Evolutionary conservation across 1,284 basidiomycete genomes (phyloP).

Genomic region (Puccinia triticina): DNA sequence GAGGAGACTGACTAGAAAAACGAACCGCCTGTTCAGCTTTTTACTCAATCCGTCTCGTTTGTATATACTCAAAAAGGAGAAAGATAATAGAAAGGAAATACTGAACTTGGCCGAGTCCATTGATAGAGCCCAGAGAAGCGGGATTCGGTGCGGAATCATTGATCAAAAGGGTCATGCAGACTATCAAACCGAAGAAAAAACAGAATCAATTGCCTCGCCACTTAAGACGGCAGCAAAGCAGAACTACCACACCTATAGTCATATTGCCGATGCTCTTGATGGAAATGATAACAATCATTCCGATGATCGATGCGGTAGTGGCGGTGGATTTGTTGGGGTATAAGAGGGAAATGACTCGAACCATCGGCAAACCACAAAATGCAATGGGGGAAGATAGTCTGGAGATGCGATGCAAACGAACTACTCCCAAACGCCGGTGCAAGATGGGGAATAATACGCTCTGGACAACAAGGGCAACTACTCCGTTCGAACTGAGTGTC

Average conservation of each 20-base stretch:
- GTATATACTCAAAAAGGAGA: neutral
- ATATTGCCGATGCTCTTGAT: conserved; percentile 47
- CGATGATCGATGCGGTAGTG: conserved; percentile 21
- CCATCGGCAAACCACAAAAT: conserved; percentile 28
- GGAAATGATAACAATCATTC: neutral
- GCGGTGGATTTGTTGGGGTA: conserved; percentile 12
- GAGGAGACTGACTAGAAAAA: conserved; percentile 21
- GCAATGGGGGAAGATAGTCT: conserved; percentile 13
- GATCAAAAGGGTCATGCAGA: conserved; percentile 36
- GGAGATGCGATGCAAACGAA: conserved; percentile 14
- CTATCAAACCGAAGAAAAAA: conserved; percentile 10
- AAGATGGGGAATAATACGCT: conserved; percentile 30
- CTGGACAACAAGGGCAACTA: conserved; percentile 38
- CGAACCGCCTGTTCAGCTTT: neutral
- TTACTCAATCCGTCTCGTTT: neutral
- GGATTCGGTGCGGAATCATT: conserved; percentile 38
- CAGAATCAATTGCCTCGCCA: neutral
- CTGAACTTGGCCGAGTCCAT: conserved; percentile 45
- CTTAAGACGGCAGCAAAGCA: neutral
- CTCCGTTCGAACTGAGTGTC: conserved; percentile 35
- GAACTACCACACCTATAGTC: conserved; percentile 20
- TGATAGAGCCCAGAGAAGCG: conserved; percentile 33
- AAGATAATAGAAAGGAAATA: neutral
- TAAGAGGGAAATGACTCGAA: neutral
- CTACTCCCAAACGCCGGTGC: conserved; percentile 1